phyloP scores from a whole-genome alignment of 176 grass and related monocot species.

The Phoenix roebelenii region DNA sequence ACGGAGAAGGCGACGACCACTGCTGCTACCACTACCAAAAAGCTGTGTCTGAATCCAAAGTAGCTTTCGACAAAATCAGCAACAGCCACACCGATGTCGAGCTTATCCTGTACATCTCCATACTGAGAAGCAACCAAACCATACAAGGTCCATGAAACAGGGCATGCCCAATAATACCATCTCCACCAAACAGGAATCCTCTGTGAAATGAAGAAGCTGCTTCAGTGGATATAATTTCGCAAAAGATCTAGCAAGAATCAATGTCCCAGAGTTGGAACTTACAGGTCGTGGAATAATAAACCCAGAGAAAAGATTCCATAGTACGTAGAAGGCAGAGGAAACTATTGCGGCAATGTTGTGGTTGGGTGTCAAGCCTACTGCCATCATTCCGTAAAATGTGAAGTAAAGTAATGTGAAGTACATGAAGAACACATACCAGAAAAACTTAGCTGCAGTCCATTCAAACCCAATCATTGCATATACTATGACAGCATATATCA shows the following conservation, averaged over 20 bases:
- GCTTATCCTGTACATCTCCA: constrained; percentile 29
- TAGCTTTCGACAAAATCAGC: constrained; percentile 38
- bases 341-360: constrained; percentile 56
- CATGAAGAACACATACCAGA: constrained; percentile 81
- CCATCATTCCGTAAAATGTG: constrained; percentile 97
- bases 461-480: constrained; percentile 88
- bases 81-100: constrained; percentile 27
- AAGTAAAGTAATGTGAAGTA: constrained; percentile 89
- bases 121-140: constrained; percentile 67
- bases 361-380: constrained; percentile 68
- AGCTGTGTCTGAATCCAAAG: constrained; percentile 65
- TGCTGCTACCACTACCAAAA: constrained; percentile 43
- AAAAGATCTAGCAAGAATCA: background rate
- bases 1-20: constrained; percentile 35
- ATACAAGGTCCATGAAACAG: constrained; percentile 64
- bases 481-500: constrained; percentile 52
- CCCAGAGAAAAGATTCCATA: constrained; percentile 84
- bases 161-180: constrained; percentile 75
- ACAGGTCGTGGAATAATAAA: constrained; percentile 56
- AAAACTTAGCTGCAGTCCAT: constrained; percentile 71
- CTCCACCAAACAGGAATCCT: constrained; percentile 75
- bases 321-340: constrained; percentile 47
- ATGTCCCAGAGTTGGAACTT: background rate
- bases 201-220: constrained; percentile 18
- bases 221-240: too few relatives aligned